phyloP scores from a whole-genome alignment of 2,329 filamentous ascomycete genomes.

The Phialemonium atrogriseum region DNA sequence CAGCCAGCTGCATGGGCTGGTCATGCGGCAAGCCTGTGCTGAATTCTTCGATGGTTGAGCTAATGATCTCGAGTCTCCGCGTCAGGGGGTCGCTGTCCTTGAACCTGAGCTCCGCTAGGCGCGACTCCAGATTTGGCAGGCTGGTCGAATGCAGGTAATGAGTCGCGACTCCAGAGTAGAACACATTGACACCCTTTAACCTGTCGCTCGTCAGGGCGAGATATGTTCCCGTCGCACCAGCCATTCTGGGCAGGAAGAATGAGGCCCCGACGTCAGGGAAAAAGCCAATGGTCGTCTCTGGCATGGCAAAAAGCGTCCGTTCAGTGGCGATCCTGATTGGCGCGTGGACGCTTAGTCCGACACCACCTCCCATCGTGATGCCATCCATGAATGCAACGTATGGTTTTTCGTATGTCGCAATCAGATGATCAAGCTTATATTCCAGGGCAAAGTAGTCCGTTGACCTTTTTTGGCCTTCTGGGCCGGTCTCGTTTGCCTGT shows the following conservation, averaged over 20 bases:
- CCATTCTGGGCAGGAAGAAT: slow-evolving; percentile 88
- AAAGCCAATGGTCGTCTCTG: slow-evolving; percentile 95
- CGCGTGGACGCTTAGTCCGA: slow-evolving; percentile 88
- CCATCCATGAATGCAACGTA: slow-evolving; percentile 96
- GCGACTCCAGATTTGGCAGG: slow-evolving; percentile 70
- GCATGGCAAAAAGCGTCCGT: slow-evolving; percentile 94
- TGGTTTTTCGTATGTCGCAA: slow-evolving; percentile 88
- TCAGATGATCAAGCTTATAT: slow-evolving; percentile 93
- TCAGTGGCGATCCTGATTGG: slow-evolving; percentile 96
- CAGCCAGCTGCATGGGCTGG: slow-evolving; percentile 58
- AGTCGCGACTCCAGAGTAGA: slow-evolving; percentile 87
- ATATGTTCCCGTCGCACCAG: slow-evolving; percentile 82
- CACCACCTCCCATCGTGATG: slow-evolving; percentile 96
- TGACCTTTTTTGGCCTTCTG: slow-evolving; percentile 65
- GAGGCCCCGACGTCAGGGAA: slow-evolving; percentile 97
- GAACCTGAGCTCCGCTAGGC: slow-evolving; percentile 85
- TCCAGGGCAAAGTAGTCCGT: slow-evolving; percentile 85
- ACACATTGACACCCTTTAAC: slow-evolving; percentile 73
- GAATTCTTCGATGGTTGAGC: slow-evolving; percentile 87
- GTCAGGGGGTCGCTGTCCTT: slow-evolving; percentile 60
- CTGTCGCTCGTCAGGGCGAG: slow-evolving; percentile 84
- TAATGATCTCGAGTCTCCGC: slow-evolving; percentile 63
- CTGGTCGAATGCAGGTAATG: slow-evolving; percentile 93
- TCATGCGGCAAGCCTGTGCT: slow-evolving; percentile 74
- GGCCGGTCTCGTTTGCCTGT: slow-evolving; percentile 57